Percentiles rank a stretch among this genome's conserved stretches.
Conservation (phyloP, 768 basidiomycete genomes). For the Amanita rimosa region DNA sequence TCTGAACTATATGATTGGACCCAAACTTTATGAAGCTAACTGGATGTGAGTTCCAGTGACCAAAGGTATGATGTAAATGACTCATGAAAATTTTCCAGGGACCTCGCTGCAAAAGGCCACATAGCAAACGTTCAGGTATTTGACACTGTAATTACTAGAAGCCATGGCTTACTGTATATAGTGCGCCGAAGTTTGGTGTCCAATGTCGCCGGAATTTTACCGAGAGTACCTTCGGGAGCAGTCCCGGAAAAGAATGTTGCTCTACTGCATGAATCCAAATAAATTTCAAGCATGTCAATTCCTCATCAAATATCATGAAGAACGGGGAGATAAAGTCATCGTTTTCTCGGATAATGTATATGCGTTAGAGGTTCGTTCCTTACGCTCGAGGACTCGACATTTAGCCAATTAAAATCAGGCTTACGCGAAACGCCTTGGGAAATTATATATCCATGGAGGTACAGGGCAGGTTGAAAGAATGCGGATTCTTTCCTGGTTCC, state of each 20-base stretch:
- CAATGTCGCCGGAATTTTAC: slow-evolving; percentile 99
- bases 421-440: slow-evolving; percentile 88
- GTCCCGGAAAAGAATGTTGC: slow-evolving; percentile 86
- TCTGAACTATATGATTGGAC: slow-evolving; percentile 98
- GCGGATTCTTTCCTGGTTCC: slow-evolving; percentile 90
- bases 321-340: slow-evolving; percentile 96
- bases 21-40: slow-evolving; percentile 98
- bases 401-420: slow-evolving; percentile 33
- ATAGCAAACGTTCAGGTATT: slow-evolving; percentile 98
- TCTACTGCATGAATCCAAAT: slow-evolving; percentile 99
- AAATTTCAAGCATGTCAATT: slow-evolving; percentile 99
- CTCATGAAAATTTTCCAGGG: slow-evolving; percentile 27
- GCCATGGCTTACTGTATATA: slow-evolving; percentile 18
- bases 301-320: slow-evolving; percentile 96
- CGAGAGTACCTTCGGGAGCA: slow-evolving; percentile 91
- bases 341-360: slow-evolving; percentile 99
- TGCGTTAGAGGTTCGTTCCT: slow-evolving; percentile 72
- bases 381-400: neutral
- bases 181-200: slow-evolving; percentile 99
- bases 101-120: slow-evolving; percentile 97
- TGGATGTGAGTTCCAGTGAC: slow-evolving; percentile 62
- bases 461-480: slow-evolving; percentile 94
- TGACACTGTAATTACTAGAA: neutral
- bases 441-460: slow-evolving; percentile 93
- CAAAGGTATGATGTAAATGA: neutral